Evolutionary conservation across 805 yeast species (phyloP), one percentile per base, ranked within the genome.

Genomic region (Saturnispora mendoncae): DNA sequence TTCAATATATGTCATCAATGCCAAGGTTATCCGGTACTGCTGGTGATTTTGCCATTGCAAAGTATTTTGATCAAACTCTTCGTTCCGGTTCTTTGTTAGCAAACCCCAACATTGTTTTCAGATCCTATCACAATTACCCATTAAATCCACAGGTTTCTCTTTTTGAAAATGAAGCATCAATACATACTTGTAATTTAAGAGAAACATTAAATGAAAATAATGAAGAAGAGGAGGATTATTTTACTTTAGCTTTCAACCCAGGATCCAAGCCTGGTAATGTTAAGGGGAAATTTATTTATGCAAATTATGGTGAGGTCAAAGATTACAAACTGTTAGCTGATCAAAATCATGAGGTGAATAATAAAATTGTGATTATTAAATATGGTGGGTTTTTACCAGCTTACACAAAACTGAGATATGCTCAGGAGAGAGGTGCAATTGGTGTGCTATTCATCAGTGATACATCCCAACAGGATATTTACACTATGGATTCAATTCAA

Each of bases 21-120:
- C 86, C 95, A 3, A 97, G 87, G 56, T 61, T 81, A 48, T 77
- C 96, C 0, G 97, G 97, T 3, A 80, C 97, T 2, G 73, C 76
- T 13, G 97, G 95, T 15, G 96, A 86, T 57, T 60, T 76, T 45
- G 72, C 90, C 0, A 61, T 87, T 28, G 79, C 86, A 2, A 67
- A 71, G 44, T 86, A 80, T 55, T 66, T 88, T 13, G 68, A 74
- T 45, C 72, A 71, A 19, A 72, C 74, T 37, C 75, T 83, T 60
- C 56, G 60, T 18, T 70, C 75, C 39, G 74, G 78, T 47, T 83
- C 84, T 2, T 46, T 87, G 17, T 61, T 64, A 23, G 45, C 60
- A 2, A 69, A 75, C 4, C 78, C 75, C 33, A 70, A 74, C 36
- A 63, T 66, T 28, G 72, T 69, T 40, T 59, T 76, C 41, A 67